phyloP scores from a whole-genome alignment of 306 rosid genomes.

The Cicer judaicum region DNA sequence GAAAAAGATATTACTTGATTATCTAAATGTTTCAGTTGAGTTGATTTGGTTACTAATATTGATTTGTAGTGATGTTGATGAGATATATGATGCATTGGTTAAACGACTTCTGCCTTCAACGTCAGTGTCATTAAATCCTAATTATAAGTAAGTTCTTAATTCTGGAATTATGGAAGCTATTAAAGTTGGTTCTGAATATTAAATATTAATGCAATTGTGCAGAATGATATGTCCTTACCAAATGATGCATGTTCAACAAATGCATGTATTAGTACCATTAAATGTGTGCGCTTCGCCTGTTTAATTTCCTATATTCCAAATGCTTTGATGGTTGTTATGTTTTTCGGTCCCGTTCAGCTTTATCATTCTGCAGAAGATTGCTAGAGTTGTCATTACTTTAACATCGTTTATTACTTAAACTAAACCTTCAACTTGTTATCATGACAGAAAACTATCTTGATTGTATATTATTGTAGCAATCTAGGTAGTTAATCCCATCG shows the following conservation, averaged over 20 bases:
- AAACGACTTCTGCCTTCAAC: constrained; percentile 61
- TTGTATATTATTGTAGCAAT: not conserved
- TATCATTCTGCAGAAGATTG: constrained; percentile 32
- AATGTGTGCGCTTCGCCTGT: not conserved
- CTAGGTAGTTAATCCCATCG: too few relatives aligned
- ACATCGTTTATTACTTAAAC: constrained; percentile 4
- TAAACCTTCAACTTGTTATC: constrained; percentile 10
- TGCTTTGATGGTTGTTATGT: constrained; percentile 8
- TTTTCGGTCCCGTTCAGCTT: not conserved
- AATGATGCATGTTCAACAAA: constrained; percentile 14
- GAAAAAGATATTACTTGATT: constrained; percentile 20
- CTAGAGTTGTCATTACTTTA: constrained; percentile 3
- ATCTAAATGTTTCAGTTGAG: constrained; percentile 27
- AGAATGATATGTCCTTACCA: constrained; percentile 18
- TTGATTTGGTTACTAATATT: constrained; percentile 22
- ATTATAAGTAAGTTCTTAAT: constrained; percentile 63
- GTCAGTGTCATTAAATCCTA: constrained; percentile 56
- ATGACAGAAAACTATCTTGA: constrained; percentile 5
- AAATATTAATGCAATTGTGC: constrained; percentile 15
- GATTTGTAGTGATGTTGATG: constrained; percentile 63
- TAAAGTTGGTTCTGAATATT: constrained; percentile 30
- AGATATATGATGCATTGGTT: constrained; percentile 79
- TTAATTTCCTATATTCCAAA: constrained; percentile 9
- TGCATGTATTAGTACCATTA: constrained; percentile 11
- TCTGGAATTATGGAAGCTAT: constrained; percentile 31